Base-by-base conservation (phyloP, 2,329 filamentous ascomycete species). In the Beauveria pseudobassiana region DNA sequence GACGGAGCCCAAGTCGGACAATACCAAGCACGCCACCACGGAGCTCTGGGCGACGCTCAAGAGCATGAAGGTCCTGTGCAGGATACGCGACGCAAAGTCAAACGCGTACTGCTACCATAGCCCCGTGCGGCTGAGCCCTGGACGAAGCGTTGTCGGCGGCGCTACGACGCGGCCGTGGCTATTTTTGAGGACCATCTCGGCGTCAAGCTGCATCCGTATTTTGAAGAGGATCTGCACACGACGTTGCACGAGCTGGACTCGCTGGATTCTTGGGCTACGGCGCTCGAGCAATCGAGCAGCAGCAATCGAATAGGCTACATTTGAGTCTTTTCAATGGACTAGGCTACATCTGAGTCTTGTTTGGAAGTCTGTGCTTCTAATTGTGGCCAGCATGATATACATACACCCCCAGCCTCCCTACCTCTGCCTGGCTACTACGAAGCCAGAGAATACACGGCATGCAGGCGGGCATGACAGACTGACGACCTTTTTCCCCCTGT, bases 201-300 rank as follows among this genome's bases (percentile, higher is more conserved):
- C 9, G 71, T 77, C 46, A 74, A 70, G 57, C 65, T 78, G 9
- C 65, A 73, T 12, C 70, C 75, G 3, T 78, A 78, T 63, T 78
- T 77, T 62, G 76, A 78, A 51, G 77, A 78, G 62, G 76, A 78
- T 58, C 76, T 77, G 64, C 77, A 78, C 51, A 74, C 71, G 3
- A 69, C 70, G 8, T 70, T 75, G 50, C 76, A 78, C 60, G 74
- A 71, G 3, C 68, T 69, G 7, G 74, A 77, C 22, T 63, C 73
- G 5, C 71, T 73, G 48, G 72, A 75, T 45, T 70, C 74, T 8
- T 76, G 74, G 74, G 73, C 73, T 5, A 68, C 73, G 8, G 63
- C 64, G 28, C 45, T 62, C 22, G 49, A 60, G 9, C 64, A 65
- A 20, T 45, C 48, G 10, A 14, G 42, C 40, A 14, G 34, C 26